Evolutionary conservation across 2,329 filamentous ascomycete genomes (phyloP).

Genomic region (Hortaea sp.): DNA sequence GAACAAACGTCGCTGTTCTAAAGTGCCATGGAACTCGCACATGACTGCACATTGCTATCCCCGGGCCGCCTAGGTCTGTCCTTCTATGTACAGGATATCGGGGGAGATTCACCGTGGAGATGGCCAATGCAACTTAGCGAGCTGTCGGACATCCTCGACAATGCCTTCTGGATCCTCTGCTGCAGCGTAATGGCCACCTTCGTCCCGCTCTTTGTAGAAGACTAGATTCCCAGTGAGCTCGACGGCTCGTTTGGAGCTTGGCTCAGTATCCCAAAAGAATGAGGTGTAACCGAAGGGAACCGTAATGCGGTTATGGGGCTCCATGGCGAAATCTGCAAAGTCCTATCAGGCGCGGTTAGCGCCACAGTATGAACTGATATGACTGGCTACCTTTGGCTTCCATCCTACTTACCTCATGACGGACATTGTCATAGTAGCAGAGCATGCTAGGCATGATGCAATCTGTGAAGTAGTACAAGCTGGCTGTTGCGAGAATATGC

Average conservation of each 20-base stretch:
- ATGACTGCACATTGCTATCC: too few relatives aligned
- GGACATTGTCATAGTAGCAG: constrained; percentile 31
- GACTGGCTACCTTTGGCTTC: too few relatives aligned
- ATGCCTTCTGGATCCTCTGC: constrained; percentile 21
- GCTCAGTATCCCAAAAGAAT: constrained; percentile 29
- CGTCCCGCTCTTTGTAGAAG: constrained; percentile 22
- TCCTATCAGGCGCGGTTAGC: constrained; percentile 3
- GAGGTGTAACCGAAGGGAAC: constrained; percentile 30
- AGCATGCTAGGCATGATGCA: constrained; percentile 29
- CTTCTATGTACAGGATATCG: too few relatives aligned
- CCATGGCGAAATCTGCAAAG: constrained; percentile 28
- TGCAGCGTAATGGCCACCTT: constrained; percentile 6
- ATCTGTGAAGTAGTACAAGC: constrained; percentile 30
- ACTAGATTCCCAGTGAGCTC: constrained; percentile 28
- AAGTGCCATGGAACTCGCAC: too few relatives aligned
- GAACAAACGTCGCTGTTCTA: too few relatives aligned
- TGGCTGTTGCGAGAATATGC: constrained; percentile 23
- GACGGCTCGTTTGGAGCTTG: constrained; percentile 25
- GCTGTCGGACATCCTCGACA: constrained; percentile 18
- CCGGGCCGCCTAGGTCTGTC: too few relatives aligned
- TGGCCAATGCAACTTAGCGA: constrained; percentile 12
- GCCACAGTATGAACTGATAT: too few relatives aligned
- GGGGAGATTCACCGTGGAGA: not conserved
- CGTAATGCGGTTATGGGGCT: constrained; percentile 28
- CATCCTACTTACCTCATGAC: constrained; percentile 18